These are phyloP conservation scores for Daedalea quercina DNA, from an alignment of 768 basidiomycete genomes.

Conservation along the genomic window DNA sequence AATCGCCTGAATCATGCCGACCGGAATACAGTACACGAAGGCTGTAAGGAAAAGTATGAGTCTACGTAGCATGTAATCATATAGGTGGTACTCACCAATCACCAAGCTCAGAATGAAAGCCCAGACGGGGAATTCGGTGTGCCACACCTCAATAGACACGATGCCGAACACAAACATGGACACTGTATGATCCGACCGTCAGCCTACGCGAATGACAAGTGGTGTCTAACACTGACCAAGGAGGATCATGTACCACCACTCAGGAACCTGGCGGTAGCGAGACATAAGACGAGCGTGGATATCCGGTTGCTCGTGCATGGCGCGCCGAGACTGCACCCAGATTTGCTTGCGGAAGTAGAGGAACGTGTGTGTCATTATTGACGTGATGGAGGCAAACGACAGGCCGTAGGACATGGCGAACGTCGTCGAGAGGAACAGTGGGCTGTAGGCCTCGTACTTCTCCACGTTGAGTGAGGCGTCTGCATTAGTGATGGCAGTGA, in stretches of 20 bases:
- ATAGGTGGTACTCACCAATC: constrained; percentile 19
- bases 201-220: constrained; percentile 2
- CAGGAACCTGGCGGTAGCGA: constrained; percentile 38
- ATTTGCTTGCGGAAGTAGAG: constrained; percentile 42
- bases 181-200: constrained; percentile 19
- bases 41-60: constrained; percentile 16
- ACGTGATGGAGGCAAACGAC: constrained; percentile 31
- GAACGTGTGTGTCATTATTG: constrained; percentile 38
- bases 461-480: constrained; percentile 29
- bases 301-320: constrained; percentile 41
- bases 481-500: constrained; percentile 31
- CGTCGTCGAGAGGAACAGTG: constrained; percentile 41
- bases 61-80: background rate
- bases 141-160: constrained; percentile 56
- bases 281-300: constrained; percentile 46
- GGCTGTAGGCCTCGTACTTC: constrained; percentile 36
- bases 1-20: constrained; percentile 76
- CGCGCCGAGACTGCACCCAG: constrained; percentile 33
- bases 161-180: constrained; percentile 56
- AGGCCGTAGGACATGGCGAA: constrained; percentile 51
- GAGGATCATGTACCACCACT: constrained; percentile 41
- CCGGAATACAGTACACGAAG: constrained; percentile 67
- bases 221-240: constrained; percentile 28
- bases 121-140: constrained; percentile 65
- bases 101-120: constrained; percentile 47